Evolutionary conservation across 176 grass and related monocot genomes (phyloP), one percentile per base, ranked within the genome.

Genomic region (Oryza brachyantha): DNA sequence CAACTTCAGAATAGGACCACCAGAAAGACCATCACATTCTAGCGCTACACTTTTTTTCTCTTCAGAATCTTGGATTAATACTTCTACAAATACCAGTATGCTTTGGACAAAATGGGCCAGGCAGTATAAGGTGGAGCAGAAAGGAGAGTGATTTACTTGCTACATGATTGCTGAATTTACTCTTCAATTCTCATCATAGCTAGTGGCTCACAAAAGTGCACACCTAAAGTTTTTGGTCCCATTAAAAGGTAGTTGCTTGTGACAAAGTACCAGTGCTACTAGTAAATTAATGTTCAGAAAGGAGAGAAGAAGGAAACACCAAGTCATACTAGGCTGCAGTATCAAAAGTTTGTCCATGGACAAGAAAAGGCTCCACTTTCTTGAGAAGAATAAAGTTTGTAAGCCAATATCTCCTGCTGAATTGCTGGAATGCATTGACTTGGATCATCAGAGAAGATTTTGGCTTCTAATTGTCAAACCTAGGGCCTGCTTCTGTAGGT

Each of bases 401-500:
- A 50, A 88, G 40, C 50, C 75, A 74, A 46, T 46, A 35, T 46
- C 79, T 68, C 69, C 16, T 74, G 52, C 52, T 24, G 52, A 10
- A 52, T 52, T 50, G 66, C 66, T 36, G 34, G 68, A 79, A 84
- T 26, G 64, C 81, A 81, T 81, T 89, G 72, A 89, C 87, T 58
- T 62, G 28, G 36, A 64, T 45, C 12, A 27, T 82, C 41, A 25
- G 9, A 55, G 7, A 7, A 46, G 13, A 57, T 46, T 80, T 75
- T 75, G 81, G 40, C 64, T 40, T n/a, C 55, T 76, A 37, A 84
- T 76, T 76, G 70, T 84, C 86, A 84, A 80, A 88, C 76, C 80
- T 84, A 80, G 76, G 14, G 55, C 50, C 76, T 69, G 40, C 46
- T 42, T 71, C 26, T 41, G 62, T 84, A 71, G 64, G 81, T 64